These are phyloP conservation scores for Fraxinus angustifolia DNA, from an alignment of 305 asterid species.

Conservation along the genomic window DNA sequence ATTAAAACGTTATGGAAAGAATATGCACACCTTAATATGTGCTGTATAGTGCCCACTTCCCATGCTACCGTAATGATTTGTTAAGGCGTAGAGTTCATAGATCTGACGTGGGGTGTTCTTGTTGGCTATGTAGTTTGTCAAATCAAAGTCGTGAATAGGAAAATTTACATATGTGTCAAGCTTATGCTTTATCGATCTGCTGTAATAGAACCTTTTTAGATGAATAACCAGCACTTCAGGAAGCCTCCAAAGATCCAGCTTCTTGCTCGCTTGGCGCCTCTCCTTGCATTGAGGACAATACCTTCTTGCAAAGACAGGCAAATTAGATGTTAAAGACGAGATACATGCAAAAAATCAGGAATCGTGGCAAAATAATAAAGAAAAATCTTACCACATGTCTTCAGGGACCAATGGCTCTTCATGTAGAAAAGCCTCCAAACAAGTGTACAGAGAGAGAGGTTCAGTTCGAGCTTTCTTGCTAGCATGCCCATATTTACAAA, in stretches of 20 bases:
- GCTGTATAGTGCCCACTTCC: conserved; percentile 99
- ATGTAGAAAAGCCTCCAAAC: conserved; percentile 93
- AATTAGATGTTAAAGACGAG: conserved; percentile 11
- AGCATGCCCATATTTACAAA: conserved; percentile 65
- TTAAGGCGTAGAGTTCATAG: conserved; percentile 89
- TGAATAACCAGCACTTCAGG: conserved; percentile 96
- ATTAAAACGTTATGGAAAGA: conserved; percentile 4
- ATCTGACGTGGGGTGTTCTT: conserved; percentile 74
- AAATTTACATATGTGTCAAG: conserved; percentile 92
- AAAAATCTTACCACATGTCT: conserved; percentile 82
- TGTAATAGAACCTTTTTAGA: conserved; percentile 91
- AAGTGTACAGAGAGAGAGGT: conserved; percentile 91
- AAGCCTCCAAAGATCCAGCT: conserved; percentile 98
- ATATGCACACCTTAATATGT: conserved; percentile 63
- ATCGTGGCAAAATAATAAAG: neutral
- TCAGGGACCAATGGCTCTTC: conserved; percentile 99
- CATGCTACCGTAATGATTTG: conserved; percentile 95
- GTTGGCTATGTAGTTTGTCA: conserved; percentile 87
- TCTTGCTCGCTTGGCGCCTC: conserved; percentile 96
- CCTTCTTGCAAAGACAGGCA: conserved; percentile 44
- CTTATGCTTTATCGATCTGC: conserved; percentile 96
- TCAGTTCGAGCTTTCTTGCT: conserved; percentile 92
- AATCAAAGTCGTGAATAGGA: conserved; percentile 85
- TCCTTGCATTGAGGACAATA: conserved; percentile 97
- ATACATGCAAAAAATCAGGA: neutral